phyloP scores from a whole-genome alignment of 331 rosid species.

The Telfairia occidentalis region DNA sequence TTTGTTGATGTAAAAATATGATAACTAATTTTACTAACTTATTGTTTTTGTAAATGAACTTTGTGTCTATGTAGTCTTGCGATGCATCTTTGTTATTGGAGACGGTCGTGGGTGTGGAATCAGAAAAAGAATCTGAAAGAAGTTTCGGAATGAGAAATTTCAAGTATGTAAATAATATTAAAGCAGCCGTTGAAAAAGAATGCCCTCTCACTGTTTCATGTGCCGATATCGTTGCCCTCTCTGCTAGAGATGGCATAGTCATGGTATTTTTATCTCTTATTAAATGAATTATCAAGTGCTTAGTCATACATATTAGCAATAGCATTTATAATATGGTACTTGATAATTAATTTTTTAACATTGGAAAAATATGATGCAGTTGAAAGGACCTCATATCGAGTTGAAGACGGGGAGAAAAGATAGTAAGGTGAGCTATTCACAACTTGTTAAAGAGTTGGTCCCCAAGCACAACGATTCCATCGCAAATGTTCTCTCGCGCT shows the following conservation, averaged over 20 bases:
- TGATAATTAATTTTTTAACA: no score
- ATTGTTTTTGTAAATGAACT: no score
- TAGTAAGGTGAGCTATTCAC: conserved; percentile 41
- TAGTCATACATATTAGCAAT: no score
- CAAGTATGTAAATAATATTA: conserved; percentile 55
- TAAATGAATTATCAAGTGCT: no score
- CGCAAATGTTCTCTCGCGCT: conserved; percentile 50
- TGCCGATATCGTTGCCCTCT: conserved; percentile 75
- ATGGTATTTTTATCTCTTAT: conserved; percentile 26
- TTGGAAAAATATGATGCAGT: conserved; percentile 28
- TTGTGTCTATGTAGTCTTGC: conserved; percentile 41
- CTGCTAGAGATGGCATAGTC: conserved; percentile 65
- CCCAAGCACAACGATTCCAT: conserved; percentile 73
- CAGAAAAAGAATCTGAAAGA: conserved; percentile 48
- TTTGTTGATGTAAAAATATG: no score
- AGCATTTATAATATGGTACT: no score
- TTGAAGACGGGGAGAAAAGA: conserved; percentile 78
- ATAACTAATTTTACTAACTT: no score
- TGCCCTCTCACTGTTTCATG: conserved; percentile 76
- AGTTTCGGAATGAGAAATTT: conserved; percentile 87
- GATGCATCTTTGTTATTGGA: conserved; percentile 69
- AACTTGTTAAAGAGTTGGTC: conserved; percentile 30
- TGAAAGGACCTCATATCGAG: conserved; percentile 64
- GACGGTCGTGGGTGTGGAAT: conserved; percentile 25
- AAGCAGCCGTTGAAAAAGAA: conserved; percentile 52